These are phyloP conservation scores for Trichoderma pleuroti DNA, from an alignment of 2,329 filamentous ascomycete species.

Conservation along the genomic window DNA sequence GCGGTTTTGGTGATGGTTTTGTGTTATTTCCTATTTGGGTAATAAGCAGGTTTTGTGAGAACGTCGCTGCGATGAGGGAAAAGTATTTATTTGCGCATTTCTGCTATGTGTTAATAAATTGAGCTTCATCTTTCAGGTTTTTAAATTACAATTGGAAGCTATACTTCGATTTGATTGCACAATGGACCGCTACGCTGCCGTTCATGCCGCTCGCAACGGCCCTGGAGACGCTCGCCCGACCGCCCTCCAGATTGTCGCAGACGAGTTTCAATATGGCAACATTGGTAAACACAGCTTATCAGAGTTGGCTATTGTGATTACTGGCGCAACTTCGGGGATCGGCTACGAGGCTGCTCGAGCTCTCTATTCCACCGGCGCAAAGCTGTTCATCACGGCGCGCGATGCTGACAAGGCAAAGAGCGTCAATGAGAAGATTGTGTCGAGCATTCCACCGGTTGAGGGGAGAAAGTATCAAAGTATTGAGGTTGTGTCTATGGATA, in stretches of 20 bases:
- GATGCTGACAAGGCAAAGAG: background rate
- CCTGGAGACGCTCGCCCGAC: background rate
- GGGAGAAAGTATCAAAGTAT: background rate
- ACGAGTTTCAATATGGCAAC: background rate
- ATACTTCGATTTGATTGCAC: background rate
- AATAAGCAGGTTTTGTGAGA: background rate
- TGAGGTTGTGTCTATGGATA: background rate
- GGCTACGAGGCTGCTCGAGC: background rate
- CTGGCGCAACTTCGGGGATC: background rate
- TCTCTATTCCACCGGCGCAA: background rate
- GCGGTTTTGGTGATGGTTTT: background rate
- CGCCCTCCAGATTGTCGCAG: background rate
- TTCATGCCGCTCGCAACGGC: background rate
- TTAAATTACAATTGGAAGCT: background rate
- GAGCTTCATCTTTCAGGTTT: fast-evolving
- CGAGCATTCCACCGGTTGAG: background rate
- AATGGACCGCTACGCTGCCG: background rate
- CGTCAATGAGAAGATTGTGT: background rate
- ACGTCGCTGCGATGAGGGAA: background rate
- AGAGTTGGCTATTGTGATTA: background rate
- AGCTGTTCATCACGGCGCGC: background rate
- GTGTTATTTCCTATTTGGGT: background rate
- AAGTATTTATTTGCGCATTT: background rate
- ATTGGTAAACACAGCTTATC: background rate
- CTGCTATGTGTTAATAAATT: background rate